Evolutionary conservation across 106 monocot species (phyloP), one percentile per base, ranked within the genome.

Genomic region (Apostasia ramifera): DNA sequence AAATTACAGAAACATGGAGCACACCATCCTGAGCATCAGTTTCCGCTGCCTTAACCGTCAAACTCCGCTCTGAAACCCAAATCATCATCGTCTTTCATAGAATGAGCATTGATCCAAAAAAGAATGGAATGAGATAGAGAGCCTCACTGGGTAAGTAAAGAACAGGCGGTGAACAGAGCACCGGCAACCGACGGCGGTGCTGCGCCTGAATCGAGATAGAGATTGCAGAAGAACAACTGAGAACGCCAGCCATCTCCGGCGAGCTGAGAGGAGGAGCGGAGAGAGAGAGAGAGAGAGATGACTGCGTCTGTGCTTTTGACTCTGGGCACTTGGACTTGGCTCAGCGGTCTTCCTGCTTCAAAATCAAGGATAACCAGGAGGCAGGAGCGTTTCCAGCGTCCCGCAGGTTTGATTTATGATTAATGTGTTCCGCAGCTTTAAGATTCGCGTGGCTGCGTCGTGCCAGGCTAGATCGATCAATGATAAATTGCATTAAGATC

Each of bases 21-120:
- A 44, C 40, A 86, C 85, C 81, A 72, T 86, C 81, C 11, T 73
- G 75, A 43, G 81, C 71, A 46, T 86, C 81, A 5, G 78, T 76
- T 62, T 86, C 81, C 0, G 78, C 40, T 0, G 85, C 85, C 56
- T 70, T 75, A 13, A 86, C 79, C 8, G 13, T 71, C 40, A 84
- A 59, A 47, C 57, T 70, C 45, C 77, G 47, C 61, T 79, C 80
- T 80, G 49, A 68, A 26, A 74, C 41, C 13, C 6, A 66, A 38
- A 5, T 58, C 12, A 50, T 15, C 49, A 3, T 10, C 57, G 6
- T 58, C 8, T 69, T 57, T 49, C 47, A 74, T n/a, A n/a, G 41
- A 39, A 40, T 3, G 60, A 53, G 45, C 4, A 44, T 39, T 0
- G 2, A 44, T 53, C 26, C 12, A 45, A 65, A 41, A 37, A 67